Evolutionary conservation across 2,329 filamentous ascomycete species (phyloP).

Genomic region (Teratosphaeria destructans): DNA sequence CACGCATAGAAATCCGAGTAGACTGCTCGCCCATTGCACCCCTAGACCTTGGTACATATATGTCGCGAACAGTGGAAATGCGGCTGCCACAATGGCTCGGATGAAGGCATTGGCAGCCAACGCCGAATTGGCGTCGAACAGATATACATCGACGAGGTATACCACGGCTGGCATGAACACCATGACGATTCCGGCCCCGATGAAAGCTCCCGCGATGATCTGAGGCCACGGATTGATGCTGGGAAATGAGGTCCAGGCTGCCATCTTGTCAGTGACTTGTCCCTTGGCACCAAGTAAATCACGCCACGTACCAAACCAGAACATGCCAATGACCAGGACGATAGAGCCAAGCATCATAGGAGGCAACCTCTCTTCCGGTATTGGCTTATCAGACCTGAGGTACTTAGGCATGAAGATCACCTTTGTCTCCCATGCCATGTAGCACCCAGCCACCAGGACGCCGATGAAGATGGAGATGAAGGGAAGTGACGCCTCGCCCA

Average conservation of each 20-base stretch:
- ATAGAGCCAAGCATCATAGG: constrained; percentile 43
- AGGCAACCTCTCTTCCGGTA: constrained; percentile 35
- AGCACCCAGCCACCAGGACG: constrained; percentile 21
- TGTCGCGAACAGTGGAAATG: constrained; percentile 24
- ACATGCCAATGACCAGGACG: constrained; percentile 37
- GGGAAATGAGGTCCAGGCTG: constrained; percentile 37
- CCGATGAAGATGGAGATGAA: constrained; percentile 36
- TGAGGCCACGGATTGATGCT: constrained; percentile 33
- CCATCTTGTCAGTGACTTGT: background rate
- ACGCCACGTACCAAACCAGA: constrained; percentile 34
- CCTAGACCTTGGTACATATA: constrained; percentile 27
- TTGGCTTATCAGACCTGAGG: constrained; percentile 7
- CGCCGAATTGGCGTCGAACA: constrained; percentile 25
- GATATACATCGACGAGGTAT: constrained; percentile 38
- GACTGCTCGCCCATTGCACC: constrained; percentile 23
- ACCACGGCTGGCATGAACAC: constrained; percentile 33
- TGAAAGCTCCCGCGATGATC: constrained; percentile 31
- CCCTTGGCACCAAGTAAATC: background rate
- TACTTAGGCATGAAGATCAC: constrained; percentile 11
- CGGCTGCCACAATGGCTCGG: constrained; percentile 26
- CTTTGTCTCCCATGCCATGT: constrained; percentile 9
- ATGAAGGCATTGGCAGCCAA: constrained; percentile 28
- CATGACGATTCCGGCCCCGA: constrained; percentile 33
- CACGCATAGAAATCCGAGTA: constrained; percentile 26
- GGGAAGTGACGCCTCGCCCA: constrained; percentile 31